phyloP scores from a whole-genome alignment of 192 early-diverging fungal species.

The Kappamyces sp. region DNA sequence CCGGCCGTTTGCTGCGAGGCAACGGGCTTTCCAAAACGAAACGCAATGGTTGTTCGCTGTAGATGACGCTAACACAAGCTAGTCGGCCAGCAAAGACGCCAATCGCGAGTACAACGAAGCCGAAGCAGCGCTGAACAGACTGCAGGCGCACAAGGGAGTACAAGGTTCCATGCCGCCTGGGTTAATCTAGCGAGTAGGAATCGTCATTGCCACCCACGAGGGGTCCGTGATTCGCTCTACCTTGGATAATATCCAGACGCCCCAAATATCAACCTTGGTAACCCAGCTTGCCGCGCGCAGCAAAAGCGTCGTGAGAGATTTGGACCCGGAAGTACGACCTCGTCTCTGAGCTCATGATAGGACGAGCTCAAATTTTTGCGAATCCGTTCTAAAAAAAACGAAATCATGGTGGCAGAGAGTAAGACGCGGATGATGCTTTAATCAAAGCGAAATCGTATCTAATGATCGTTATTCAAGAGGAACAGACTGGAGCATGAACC shows the following conservation, averaged over 20 bases:
- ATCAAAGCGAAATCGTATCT: constrained; percentile 55
- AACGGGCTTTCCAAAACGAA: background rate
- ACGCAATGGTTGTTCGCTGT: background rate
- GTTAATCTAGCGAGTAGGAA: constrained; percentile 18
- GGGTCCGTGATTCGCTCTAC: constrained; percentile 48
- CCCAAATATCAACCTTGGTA: constrained; percentile 50
- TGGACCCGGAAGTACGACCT: constrained; percentile 38
- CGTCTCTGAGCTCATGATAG: constrained; percentile 26
- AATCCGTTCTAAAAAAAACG: constrained; percentile 75
- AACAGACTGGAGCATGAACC: no score
- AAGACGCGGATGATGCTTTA: constrained; percentile 17
- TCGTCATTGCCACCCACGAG: constrained; percentile 50
- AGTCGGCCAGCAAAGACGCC: constrained; percentile 21
- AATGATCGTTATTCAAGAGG: constrained; percentile 60
- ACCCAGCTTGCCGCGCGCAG: constrained; percentile 40
- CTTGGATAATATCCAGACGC: constrained; percentile 56
- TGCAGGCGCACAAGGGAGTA: constrained; percentile 51
- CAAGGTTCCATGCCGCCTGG: constrained; percentile 25
- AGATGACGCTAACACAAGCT: background rate
- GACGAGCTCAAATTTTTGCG: constrained; percentile 79
- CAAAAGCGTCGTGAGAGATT: constrained; percentile 45
- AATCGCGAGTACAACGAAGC: constrained; percentile 39
- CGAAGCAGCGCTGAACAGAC: constrained; percentile 39
- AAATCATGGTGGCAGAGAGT: constrained; percentile 79
- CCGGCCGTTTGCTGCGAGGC: background rate